phyloP scores from a whole-genome alignment of 495 filamentous ascomycete genomes.

The Penicillium psychrofluorescens region DNA sequence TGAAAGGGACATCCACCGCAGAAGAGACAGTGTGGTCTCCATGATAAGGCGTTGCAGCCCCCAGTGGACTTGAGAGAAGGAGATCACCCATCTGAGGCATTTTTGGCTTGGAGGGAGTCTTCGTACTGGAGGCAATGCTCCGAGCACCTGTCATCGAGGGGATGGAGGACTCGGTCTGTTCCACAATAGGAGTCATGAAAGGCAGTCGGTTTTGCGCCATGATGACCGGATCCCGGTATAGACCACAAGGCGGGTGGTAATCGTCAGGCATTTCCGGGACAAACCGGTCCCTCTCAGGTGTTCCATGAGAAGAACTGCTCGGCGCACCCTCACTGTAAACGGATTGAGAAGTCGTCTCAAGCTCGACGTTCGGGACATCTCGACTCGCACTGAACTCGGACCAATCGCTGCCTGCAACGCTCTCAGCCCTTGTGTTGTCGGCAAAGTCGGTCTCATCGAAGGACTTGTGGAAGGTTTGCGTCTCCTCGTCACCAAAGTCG shows the following conservation, averaged over 20 bases:
- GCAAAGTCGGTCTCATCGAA: constrained; percentile 39
- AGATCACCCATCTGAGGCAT: constrained; percentile 30
- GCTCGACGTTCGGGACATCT: constrained; percentile 51
- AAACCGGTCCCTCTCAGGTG: constrained; percentile 39
- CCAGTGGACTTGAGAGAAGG: constrained; percentile 25
- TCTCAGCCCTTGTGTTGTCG: constrained; percentile 44
- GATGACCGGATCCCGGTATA: constrained; percentile 68
- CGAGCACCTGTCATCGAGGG: constrained; percentile 50
- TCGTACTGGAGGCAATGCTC: constrained; percentile 54
- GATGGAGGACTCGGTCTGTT: constrained; percentile 83
- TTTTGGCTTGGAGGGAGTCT: constrained; percentile 61
- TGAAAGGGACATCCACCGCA: constrained; percentile 29
- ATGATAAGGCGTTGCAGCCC: constrained; percentile 18
- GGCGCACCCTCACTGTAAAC: constrained; percentile 19
- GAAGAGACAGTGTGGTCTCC: constrained; percentile 26
- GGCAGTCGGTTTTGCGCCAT: constrained; percentile 80
- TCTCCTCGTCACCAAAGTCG: constrained; percentile 59
- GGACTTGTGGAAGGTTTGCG: constrained; percentile 34
- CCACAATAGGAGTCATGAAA: constrained; percentile 98
- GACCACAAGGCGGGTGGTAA: constrained; percentile 65
- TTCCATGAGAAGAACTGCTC: constrained; percentile 13
- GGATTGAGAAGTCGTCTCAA: constrained; percentile 20
- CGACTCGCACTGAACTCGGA: constrained; percentile 74
- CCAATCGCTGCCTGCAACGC: constrained; percentile 63
- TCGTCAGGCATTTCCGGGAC: constrained; percentile 75